phyloP scores from a whole-genome alignment of 371 early-diverging fungal genomes.

The Dinochytrium kinnereticum region DNA sequence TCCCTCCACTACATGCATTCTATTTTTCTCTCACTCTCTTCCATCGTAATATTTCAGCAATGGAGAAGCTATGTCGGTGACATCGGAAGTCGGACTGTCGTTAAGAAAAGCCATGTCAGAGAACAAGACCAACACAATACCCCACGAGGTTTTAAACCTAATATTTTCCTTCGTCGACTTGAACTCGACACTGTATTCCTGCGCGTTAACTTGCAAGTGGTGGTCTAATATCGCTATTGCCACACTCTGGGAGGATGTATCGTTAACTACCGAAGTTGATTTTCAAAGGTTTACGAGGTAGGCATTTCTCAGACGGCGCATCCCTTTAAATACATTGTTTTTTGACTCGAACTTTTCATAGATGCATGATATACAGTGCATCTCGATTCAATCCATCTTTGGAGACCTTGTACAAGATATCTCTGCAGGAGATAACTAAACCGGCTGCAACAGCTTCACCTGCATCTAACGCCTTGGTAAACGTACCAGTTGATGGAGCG shows the following conservation, averaged over 20 bases:
- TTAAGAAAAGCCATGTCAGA: no score
- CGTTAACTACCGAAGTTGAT: background rate
- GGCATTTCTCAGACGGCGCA: background rate
- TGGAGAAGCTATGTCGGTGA: no score
- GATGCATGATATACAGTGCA: slow-evolving; percentile 6
- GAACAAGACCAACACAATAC: background rate
- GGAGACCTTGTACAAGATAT: background rate
- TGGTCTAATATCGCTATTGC: slow-evolving; percentile 3
- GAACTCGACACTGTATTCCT: background rate
- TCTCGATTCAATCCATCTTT: background rate
- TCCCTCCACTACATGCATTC: no score
- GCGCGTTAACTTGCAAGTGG: slow-evolving; percentile 10
- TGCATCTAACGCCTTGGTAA: no score
- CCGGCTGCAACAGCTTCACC: no score
- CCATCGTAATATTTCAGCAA: no score
- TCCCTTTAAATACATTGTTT: no score
- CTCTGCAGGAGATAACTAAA: background rate
- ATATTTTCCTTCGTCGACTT: slow-evolving; percentile 11
- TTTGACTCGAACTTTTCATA: background rate
- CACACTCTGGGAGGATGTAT: slow-evolving; percentile 3
- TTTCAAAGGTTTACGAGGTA: slow-evolving; percentile 1
- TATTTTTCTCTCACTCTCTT: no score
- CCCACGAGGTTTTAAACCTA: background rate
- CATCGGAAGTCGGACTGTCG: no score
- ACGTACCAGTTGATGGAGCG: background rate